Conservation (phyloP, 805 yeast species). For the Kodamaea nitidulidarum region DNA sequence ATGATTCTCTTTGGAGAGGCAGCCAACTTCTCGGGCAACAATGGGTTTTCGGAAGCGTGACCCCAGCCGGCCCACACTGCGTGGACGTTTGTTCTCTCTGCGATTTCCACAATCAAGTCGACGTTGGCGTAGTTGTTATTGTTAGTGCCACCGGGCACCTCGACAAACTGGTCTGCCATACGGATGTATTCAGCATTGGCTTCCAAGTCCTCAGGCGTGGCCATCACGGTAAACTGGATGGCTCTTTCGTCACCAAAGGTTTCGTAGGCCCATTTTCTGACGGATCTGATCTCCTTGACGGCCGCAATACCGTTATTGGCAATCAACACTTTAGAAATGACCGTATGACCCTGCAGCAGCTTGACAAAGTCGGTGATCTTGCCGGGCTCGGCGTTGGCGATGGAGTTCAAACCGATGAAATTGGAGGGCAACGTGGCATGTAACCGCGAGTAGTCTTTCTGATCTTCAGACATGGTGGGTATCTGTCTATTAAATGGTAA, state of each 20-base stretch:
- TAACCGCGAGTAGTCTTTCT: conserved; percentile 21
- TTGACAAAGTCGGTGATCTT: conserved; percentile 79
- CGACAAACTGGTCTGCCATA: conserved; percentile 98
- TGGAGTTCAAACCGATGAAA: conserved; percentile 78
- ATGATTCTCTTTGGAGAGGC: conserved; percentile 86
- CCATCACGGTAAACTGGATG: conserved; percentile 95
- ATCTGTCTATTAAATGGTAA: conserved; percentile 8
- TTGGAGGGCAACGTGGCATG: conserved; percentile 55
- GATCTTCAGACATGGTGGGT: conserved; percentile 10
- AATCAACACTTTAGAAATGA: conserved; percentile 79
- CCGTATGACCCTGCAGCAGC: conserved; percentile 90
- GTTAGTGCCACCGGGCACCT: conserved; percentile 99
- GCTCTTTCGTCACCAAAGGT: conserved; percentile 96
- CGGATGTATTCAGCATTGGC: conserved; percentile 97
- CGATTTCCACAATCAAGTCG: conserved; percentile 92
- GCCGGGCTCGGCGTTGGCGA: conserved; percentile 73
- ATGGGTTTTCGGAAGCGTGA: conserved; percentile 98
- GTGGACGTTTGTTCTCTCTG: conserved; percentile 93
- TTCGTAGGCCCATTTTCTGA: conserved; percentile 98
- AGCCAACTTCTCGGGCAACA: conserved; percentile 88
- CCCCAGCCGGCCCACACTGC: conserved; percentile 99
- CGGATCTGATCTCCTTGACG: conserved; percentile 94
- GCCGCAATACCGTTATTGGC: conserved; percentile 99
- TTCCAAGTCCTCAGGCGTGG: conserved; percentile 97
- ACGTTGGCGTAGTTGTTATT: conserved; percentile 98